Evolutionary conservation across 83 land plant species (phyloP), one percentile per base, ranked within the genome.

Genomic region (Picea mariana): DNA sequence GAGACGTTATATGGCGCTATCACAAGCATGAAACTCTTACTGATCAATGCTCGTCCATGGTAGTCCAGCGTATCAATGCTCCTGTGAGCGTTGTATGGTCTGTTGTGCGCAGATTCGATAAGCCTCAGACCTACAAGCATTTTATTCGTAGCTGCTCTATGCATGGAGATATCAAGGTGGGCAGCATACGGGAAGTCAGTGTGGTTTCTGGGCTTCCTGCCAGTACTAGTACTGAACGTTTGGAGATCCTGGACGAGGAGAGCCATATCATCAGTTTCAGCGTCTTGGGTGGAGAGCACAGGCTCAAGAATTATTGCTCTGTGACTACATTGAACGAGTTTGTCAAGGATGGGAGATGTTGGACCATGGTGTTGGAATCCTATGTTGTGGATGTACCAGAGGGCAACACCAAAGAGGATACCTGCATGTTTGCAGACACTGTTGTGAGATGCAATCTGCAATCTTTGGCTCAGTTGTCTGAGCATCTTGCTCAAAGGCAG

Each of bases 321-420:
- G 67, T 84, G 7, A 84, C 86, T 17, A 81, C 78, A 0, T 38
- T 84, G 49, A 85, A 84, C 15, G 83, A 83, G 67, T 62, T 62
- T 26, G 83, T 27, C 15, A 44, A 26, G 15, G 83, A 61, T 18
- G 84, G 83, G 6, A 24, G 27, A 21, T 7, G 68, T 24, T 82
- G 80, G 87, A 86, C 86, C 78, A 80, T 88, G 5, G 93, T 85
- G 52, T 38, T 91, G 79, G 93, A 91, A 60, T 91, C 93, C 18
- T 91, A 91, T 84, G 89, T 87, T 18, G 93, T 88, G 66, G 93
- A 88, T 59, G 89, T 91, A 85, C 93, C 93, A 17, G 86, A 87
- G 55, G 93, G 93, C 80, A 91, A 91, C 67, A 88, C 90, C 27
- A 88, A 86, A 82, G 93, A 87, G 77, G 93, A 91, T 69, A 91